Percentiles rank a stretch among this genome's conserved stretches.
Conservation (phyloP, 2,329 filamentous ascomycete species). For the Sclerotinia minor region DNA sequence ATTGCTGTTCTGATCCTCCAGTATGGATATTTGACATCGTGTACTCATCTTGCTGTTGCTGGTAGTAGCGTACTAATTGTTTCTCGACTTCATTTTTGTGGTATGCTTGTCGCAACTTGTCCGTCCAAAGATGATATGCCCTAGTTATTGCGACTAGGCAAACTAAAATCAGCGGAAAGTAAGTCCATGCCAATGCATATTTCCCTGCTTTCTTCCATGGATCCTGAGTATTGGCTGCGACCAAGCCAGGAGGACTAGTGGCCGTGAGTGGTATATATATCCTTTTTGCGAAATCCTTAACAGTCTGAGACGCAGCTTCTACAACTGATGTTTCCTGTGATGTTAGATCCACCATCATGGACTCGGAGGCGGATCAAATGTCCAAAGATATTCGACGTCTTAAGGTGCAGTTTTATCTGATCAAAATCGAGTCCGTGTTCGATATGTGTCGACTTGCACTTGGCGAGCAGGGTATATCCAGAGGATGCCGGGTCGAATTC, state of each 20-base stretch:
- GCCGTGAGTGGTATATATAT: constrained; percentile 61
- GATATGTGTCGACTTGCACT: constrained; percentile 5
- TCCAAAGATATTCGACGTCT: background rate
- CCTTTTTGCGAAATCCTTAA: constrained; percentile 44
- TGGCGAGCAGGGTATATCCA: constrained; percentile 1
- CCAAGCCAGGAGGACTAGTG: constrained; percentile 59
- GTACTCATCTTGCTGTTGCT: constrained; percentile 57
- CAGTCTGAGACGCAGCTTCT: constrained; percentile 36
- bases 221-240: constrained; percentile 66
- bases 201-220: constrained; percentile 81
- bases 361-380: background rate
- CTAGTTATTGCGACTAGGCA: constrained; percentile 66
- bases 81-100: constrained; percentile 79
- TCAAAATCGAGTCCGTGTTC: background rate
- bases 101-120: constrained; percentile 86
- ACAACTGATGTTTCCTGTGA: constrained; percentile 27
- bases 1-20: constrained; percentile 47
- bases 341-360: constrained; percentile 2
- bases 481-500: background rate
- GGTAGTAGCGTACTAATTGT: constrained; percentile 58
- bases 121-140: constrained; percentile 86
- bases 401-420: background rate
- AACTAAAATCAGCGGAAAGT: constrained; percentile 76
- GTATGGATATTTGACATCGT: constrained; percentile 60
- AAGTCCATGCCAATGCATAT: constrained; percentile 85